These are phyloP conservation scores for Lumnitzera racemosa DNA, from an alignment of 345 rosid species.

Conservation along the genomic window DNA sequence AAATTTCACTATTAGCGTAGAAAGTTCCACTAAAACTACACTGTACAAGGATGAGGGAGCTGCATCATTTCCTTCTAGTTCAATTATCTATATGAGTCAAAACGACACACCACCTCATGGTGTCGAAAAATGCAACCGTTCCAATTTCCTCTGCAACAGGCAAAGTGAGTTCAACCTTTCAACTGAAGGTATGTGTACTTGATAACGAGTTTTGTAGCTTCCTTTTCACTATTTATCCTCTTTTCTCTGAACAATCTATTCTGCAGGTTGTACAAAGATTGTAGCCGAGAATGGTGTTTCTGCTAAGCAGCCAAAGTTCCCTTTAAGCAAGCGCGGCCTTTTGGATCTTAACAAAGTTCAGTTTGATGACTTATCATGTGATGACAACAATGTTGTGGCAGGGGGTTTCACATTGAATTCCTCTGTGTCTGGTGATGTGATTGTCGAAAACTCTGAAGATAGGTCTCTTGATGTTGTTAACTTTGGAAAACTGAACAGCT, in stretches of 20 bases:
- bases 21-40: conserved; percentile 5
- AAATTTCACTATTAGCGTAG: conserved; percentile 23
- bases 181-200: not conserved
- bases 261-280: too few species aligned
- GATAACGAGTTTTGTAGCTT: not conserved
- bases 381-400: conserved; percentile 12
- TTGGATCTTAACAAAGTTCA: conserved; percentile 36
- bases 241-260: too few species aligned
- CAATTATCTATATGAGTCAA: conserved; percentile 11
- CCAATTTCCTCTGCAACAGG: not conserved
- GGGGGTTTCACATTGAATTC: not conserved
- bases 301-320: conserved; percentile 8
- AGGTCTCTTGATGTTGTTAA: conserved; percentile 7
- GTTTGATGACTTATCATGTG: conserved; percentile 22
- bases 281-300: not conserved
- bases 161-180: conserved; percentile 3
- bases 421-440: not conserved
- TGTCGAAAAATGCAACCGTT: conserved; percentile 5
- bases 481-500: conserved; percentile 8
- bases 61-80: conserved; percentile 10
- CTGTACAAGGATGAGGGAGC: not conserved
- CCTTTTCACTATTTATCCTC: not conserved
- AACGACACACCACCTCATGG: conserved; percentile 13
- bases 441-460: conserved; percentile 5
- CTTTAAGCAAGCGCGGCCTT: conserved; percentile 8